Evolutionary conservation across 225 moss, liverwort and hornwort species (phyloP), one percentile per base, ranked within the genome.

Genomic region (Bryoerythrophyllum caledonicum): DNA sequence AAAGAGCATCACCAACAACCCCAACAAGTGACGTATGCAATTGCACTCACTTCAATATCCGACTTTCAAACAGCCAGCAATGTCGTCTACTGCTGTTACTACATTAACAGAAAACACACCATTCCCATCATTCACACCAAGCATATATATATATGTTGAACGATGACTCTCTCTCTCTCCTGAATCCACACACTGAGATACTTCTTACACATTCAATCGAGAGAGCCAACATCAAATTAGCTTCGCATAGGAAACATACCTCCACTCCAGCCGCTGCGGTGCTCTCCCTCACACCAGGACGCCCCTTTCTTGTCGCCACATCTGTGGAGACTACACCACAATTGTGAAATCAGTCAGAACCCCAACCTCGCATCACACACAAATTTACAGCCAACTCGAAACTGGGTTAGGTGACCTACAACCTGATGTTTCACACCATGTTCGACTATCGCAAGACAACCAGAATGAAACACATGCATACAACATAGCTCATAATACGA

Each of bases 191-290:
- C 34, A 61, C 28, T 23, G 23, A 23, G 48, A 17, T 17, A 48
- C 48, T 17, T 17, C 17, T 44, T 14, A 6, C 46, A 16, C 5
- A 48, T 48, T 16, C 17, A 23, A 21, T 54, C 54, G 10, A 54
- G 0, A 17, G 1, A 48, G 54, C 17, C 16, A 8, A 60, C 17
- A 60, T 19, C 30, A 60, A 60, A 37, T 12, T 6, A 40, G 38
- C 38, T 11, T 46, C 10, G 67, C 67, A 49, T 4, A 60, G 6
- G 24, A 58, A 28, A 67, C 67, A 21, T 75, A 75, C 75, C 67
- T 9, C 46, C 19, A 6, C 60, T 48, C 16, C 19, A 60, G 19
- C 10, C 35, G 17, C 2, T 37, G 34, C 13, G 10, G 17, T 48
- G 24, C 67, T 34, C 34, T 6, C 27, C 23, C 30, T 41, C 8